Base-by-base conservation (phyloP, 257 asterid species). In the Lycium barbarum region DNA sequence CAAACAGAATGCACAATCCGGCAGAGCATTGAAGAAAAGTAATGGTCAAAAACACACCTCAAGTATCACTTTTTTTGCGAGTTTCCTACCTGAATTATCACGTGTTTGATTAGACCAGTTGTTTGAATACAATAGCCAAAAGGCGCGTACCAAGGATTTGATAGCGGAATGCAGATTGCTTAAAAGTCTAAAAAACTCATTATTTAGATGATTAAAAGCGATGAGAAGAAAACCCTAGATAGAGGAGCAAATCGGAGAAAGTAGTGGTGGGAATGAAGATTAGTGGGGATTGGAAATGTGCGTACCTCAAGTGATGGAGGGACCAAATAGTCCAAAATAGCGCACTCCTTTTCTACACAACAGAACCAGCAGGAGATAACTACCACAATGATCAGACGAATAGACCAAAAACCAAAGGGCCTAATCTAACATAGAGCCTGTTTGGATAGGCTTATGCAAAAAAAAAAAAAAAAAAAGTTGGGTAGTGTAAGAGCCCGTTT, bases 281-380 rank as follows among this genome's bases (percentile, higher is more conserved):
- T 74, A 47, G n/a, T 73, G 40, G 1, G 33, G 59, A 73, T 73
- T 47, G 45, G 22, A 49, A 49, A 74, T 73, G 58, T 45, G 38
- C 2, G 35, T 47, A n/a, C 20, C 40, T 6, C 20, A 40, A 47
- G 13, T 22, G 57, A 45, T 72, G 57, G 40, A 73, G 45, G 59
- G 80, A 73, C 81, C 80, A 72, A 72, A 72, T 72, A 72, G n/a
- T 35, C 59, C 40, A 45, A 72, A 72, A 72, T 72, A 72, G n/a
- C 55, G 80, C 40, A 45, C 57, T 55, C 61, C n/a, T 7, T 55
- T 55, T 5, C 61, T 14, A 55, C 6, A 55, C 36, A 71, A 14
- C 54, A 72, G n/a, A 5, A 58, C 55, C 9, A 58, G 65, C 65
- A 58, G 26, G 65, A 58, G 65, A 58, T 58, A 58, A 18, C 26